Percentiles rank a stretch among this genome's conserved stretches.
Conservation (phyloP, 176 grass and related monocot genomes). For the Paspalum vaginatum region DNA sequence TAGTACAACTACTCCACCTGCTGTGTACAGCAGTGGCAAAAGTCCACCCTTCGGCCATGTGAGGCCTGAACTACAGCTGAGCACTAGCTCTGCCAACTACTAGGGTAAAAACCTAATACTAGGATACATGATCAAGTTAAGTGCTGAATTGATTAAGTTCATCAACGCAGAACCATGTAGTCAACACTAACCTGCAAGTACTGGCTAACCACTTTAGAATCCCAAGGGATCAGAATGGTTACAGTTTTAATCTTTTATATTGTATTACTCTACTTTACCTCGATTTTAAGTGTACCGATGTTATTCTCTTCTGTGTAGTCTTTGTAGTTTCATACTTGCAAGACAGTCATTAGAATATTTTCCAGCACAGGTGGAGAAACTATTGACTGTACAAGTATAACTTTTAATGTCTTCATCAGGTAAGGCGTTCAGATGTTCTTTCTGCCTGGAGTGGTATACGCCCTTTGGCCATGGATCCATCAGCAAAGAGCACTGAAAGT, state of each 20-base stretch:
- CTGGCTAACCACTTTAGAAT: slow-evolving; percentile 4
- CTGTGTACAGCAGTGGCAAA: too few species aligned
- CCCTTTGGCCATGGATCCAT: slow-evolving; percentile 83
- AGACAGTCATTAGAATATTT: neutral
- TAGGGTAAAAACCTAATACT: too few species aligned
- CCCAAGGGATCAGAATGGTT: neutral
- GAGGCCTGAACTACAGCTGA: too few species aligned
- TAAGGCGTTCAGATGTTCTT: slow-evolving; percentile 93
- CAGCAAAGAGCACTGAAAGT: slow-evolving; percentile 92
- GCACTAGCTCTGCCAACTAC: too few species aligned
- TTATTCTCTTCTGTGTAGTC: neutral
- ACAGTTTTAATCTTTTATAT: neutral
- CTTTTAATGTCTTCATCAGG: slow-evolving; percentile 51
- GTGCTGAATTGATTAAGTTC: too few species aligned
- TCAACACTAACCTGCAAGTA: neutral
- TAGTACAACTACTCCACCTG: too few species aligned
- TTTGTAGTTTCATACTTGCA: slow-evolving; percentile 17
- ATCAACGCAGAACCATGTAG: neutral
- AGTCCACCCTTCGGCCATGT: too few species aligned
- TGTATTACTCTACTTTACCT: neutral
- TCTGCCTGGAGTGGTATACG: slow-evolving; percentile 98
- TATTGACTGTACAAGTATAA: slow-evolving; percentile 11
- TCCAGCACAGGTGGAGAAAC: neutral
- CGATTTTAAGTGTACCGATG: neutral
- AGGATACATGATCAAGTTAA: too few species aligned